Conservation (phyloP, 768 basidiomycete species). For the Mycena vulgaris region DNA sequence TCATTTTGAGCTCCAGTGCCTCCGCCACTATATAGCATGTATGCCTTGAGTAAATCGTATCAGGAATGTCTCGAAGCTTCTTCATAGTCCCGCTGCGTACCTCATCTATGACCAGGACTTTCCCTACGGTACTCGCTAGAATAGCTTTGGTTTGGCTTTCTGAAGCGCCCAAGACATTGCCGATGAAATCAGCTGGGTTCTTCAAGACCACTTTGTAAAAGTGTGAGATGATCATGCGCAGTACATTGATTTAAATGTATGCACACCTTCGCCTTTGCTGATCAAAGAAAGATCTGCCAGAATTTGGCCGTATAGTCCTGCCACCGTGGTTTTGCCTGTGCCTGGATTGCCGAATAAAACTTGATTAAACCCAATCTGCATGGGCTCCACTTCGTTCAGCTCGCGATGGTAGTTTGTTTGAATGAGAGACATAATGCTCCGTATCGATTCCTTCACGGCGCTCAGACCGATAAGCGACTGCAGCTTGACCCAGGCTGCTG, state of each 20-base stretch:
- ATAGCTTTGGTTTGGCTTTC: conserved; percentile 76
- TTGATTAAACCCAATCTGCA: conserved; percentile 72
- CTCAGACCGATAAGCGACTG: conserved; percentile 69
- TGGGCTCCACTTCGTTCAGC: conserved; percentile 66
- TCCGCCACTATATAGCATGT: conserved; percentile 71
- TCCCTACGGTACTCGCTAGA: conserved; percentile 70
- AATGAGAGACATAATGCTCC: conserved; percentile 61
- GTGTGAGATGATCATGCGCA: not conserved
- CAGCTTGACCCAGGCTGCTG: conserved; percentile 66
- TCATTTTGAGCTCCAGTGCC: conserved; percentile 54
- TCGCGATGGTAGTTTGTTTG: conserved; percentile 74
- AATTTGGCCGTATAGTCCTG: conserved; percentile 76
- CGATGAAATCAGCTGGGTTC: conserved; percentile 81
- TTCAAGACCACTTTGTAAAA: conserved; percentile 68
- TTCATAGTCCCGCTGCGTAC: conserved; percentile 46
- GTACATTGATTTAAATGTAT: not conserved
- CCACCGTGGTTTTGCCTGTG: conserved; percentile 82
- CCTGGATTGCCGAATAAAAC: conserved; percentile 80
- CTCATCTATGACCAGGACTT: conserved; percentile 82
- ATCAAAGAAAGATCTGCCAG: conserved; percentile 73
- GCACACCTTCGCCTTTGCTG: conserved; percentile 80
- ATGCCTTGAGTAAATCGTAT: conserved; percentile 61
- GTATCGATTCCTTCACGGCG: conserved; percentile 70
- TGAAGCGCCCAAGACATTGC: conserved; percentile 69
- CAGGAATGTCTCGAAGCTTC: not conserved